Conservation (phyloP, 805 yeast species). For the Wickerhamomyces subpelliculosus region DNA sequence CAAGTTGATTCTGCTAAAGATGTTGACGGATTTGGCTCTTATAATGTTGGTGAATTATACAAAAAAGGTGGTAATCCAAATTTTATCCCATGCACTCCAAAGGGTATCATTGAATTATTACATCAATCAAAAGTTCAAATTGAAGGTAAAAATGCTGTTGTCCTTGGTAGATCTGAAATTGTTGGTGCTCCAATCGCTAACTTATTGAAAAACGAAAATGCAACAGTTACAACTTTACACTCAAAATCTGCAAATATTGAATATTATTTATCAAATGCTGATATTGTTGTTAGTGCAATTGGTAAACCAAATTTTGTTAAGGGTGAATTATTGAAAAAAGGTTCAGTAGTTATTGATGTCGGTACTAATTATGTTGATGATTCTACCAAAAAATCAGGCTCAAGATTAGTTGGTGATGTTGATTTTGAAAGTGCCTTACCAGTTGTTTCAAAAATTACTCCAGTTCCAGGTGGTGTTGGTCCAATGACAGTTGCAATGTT, state of each 20-base stretch:
- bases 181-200: conserved; percentile 94
- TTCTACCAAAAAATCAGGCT: conserved; percentile 66
- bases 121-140: conserved; percentile 60
- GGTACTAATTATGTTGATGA: conserved; percentile 90
- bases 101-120: conserved; percentile 80
- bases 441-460: conserved; percentile 71
- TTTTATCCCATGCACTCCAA: conserved; percentile 93
- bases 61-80: conserved; percentile 79
- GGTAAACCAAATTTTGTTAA: conserved; percentile 81
- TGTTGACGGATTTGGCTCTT: conserved; percentile 90
- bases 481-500: conserved; percentile 99
- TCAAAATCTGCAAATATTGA: conserved; percentile 62
- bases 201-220: conserved; percentile 62
- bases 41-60: conserved; percentile 84
- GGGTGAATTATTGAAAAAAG: conserved; percentile 83
- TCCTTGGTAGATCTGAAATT: conserved; percentile 90
- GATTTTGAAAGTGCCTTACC: conserved; percentile 64
- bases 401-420: conserved; percentile 89
- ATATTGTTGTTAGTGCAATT: conserved; percentile 86
- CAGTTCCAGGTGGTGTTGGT: conserved; percentile 99
- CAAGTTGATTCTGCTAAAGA: conserved; percentile 80
- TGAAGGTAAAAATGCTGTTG: conserved; percentile 82
- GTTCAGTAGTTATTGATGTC: conserved; percentile 85
- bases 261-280: conserved; percentile 58
- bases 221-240: conserved; percentile 86